A percentile compares a stretch with the other conserved stretches of the same genome.
phyloP scores from a whole-genome alignment of 2,329 filamentous ascomycete species.

The Blastomyces gilchristii region DNA sequence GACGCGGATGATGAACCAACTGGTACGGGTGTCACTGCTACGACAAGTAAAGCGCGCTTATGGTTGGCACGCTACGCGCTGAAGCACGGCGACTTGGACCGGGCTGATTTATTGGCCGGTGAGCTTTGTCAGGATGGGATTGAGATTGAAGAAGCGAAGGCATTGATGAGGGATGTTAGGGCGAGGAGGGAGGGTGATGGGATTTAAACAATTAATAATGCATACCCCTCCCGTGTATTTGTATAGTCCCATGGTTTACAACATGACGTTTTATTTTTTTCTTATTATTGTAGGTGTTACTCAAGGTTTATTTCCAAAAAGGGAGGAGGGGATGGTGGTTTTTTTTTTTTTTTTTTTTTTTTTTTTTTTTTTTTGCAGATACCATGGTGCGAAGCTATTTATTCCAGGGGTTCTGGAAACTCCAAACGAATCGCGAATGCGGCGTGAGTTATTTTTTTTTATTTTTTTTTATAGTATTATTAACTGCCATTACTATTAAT shows the following conservation, averaged over 20 bases:
- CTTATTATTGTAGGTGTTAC: background rate
- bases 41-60: slow-evolving; percentile 83
- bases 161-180: slow-evolving; percentile 75
- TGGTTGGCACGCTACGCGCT: slow-evolving; percentile 85
- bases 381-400: background rate
- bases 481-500: background rate
- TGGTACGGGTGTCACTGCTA: slow-evolving; percentile 76
- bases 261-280: background rate
- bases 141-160: slow-evolving; percentile 95
- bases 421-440: background rate
- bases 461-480: background rate
- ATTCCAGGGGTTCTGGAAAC: no score
- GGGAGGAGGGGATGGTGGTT: background rate
- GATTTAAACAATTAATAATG: background rate
- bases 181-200: slow-evolving; percentile 52
- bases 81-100: slow-evolving; percentile 60
- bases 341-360: background rate
- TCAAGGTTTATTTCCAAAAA: background rate
- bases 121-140: slow-evolving; percentile 93
- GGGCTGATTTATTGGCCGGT: slow-evolving; percentile 70
- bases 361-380: background rate
- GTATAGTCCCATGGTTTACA: background rate
- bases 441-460: background rate
- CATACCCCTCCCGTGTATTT: background rate
- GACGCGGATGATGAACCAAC: slow-evolving; percentile 32